Base-by-base conservation (phyloP, 2,329 filamentous ascomycete species). In the Lachnellula hyalina region DNA sequence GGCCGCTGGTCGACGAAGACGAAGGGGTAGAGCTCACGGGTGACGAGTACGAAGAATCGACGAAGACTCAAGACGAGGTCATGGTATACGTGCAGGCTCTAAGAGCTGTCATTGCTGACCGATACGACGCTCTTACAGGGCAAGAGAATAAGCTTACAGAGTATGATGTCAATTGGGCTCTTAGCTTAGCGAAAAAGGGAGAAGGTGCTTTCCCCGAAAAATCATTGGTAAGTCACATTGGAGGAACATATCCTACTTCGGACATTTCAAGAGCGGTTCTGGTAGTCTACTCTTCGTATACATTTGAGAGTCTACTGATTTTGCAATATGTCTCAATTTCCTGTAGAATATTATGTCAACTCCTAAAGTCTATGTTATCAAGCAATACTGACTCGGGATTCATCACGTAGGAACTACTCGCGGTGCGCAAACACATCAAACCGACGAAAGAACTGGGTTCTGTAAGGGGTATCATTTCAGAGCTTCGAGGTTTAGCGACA, bases 11-110 rank as follows among this genome's bases (percentile, higher is more conserved):
- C 17, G 94, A 97, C 63, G 85, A 94, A 65, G 90, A 96, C 41
- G 83, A 84, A 15, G 76, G 75, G n/a, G 72, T 80, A 9, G 90
- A 96, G 55, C 80, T 84, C 2, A 93, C 90, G 11, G 94, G 94
- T 23, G 87, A 96, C 56, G 94, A 97, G 68, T 94, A 96, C 59
- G 88, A 90, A 62, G 83, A 89, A 34, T 96, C 93, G 0, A 90
- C 91, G 0, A 89, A 89, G 68, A 81, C 86, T 46, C 93, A 97
- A 71, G 93, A 96, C 58, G 85, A 95, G 67, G 81, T 96, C 42
- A 89, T 93, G 71, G 89, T 89, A 6, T 96, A 95, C 66, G 87
- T 96, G 55, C 85, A 91, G 67, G 85, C 83, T 8, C 75, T 96
- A 28, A 81, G 90, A 56, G 83, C 87, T 0, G 78, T 87, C 47